These are phyloP conservation scores for Apiospora phragmitis DNA, from an alignment of 2,329 filamentous ascomycete species.

Conservation along the genomic window DNA sequence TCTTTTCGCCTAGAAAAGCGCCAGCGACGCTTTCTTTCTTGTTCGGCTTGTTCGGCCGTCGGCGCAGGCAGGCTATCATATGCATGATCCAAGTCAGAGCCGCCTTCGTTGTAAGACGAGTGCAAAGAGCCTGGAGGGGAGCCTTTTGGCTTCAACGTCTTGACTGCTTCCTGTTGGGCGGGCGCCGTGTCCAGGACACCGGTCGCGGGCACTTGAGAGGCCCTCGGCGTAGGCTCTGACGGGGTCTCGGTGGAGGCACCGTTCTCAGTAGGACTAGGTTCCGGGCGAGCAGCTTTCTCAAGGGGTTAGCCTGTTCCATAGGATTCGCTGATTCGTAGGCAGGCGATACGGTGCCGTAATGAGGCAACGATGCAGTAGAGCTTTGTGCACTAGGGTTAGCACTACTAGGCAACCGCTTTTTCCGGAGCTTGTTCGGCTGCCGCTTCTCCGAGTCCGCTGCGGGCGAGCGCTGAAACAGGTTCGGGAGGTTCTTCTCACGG, in stretches of 20 bases:
- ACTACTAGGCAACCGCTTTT: conserved; percentile 77
- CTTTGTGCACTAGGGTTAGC: conserved; percentile 87
- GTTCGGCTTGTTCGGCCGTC: conserved; percentile 51
- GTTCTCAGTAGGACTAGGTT: conserved; percentile 26
- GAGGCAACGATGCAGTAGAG: conserved; percentile 73
- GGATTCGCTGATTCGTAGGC: conserved; percentile 47
- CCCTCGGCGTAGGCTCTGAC: conserved; percentile 47
- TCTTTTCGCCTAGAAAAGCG: conserved; percentile 71
- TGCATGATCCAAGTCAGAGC: conserved; percentile 74
- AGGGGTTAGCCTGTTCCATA: conserved; percentile 35
- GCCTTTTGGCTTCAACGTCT: conserved; percentile 61
- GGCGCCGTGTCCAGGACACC: conserved; percentile 39
- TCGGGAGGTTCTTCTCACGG: conserved; percentile 68
- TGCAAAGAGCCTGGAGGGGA: conserved; percentile 78
- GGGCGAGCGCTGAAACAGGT: conserved; percentile 70
- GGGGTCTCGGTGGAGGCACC: conserved; percentile 28
- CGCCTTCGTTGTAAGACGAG: conserved; percentile 75
- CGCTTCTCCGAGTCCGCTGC: conserved; percentile 63
- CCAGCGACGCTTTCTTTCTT: conserved; percentile 69
- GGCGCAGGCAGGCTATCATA: conserved; percentile 51
- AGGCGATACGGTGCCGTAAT: conserved; percentile 48
- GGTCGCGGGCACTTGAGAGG: conserved; percentile 45
- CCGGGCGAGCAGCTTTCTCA: conserved; percentile 17
- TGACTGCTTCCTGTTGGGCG: conserved; percentile 40
- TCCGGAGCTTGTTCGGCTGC: conserved; percentile 87